These are phyloP conservation scores for Isatis tinctoria DNA, from an alignment of 345 rosid genomes.

Conservation along the genomic window DNA sequence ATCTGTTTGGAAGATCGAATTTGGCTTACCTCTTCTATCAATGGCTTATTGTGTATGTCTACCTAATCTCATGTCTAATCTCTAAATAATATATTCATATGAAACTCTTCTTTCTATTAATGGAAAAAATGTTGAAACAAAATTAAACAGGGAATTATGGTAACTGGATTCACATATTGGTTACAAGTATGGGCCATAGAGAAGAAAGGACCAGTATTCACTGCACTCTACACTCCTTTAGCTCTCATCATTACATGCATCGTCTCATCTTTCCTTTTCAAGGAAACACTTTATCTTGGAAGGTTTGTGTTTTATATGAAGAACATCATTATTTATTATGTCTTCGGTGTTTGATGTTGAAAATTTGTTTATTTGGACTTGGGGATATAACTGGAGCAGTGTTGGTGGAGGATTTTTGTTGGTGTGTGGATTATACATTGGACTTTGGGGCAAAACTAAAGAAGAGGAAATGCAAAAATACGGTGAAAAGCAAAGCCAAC, in stretches of 20 bases:
- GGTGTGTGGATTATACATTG: constrained; percentile 73
- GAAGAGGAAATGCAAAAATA: constrained; percentile 33
- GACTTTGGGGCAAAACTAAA: constrained; percentile 78
- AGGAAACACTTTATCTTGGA: constrained; percentile 67
- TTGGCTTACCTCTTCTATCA: constrained; percentile 69
- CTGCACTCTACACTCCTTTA: constrained; percentile 71
- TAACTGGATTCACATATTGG: constrained; percentile 73
- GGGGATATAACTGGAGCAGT: constrained; percentile 35
- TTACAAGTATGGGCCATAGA: constrained; percentile 83
- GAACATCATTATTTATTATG: not conserved
- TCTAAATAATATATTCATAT: not conserved
- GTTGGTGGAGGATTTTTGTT: constrained; percentile 64
- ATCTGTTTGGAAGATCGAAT: constrained; percentile 68
- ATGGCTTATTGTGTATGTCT: constrained; percentile 70
- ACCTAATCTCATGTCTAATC: not conserved
- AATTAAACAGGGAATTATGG: constrained; percentile 59
- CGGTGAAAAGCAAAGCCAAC: constrained; percentile 26
- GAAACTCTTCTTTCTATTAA: not conserved
- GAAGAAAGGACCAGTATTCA: constrained; percentile 86
- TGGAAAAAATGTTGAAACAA: not conserved
- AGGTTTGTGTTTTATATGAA: constrained; percentile 41
- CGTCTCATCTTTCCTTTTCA: constrained; percentile 63
- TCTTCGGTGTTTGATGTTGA: not conserved
- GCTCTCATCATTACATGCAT: constrained; percentile 70
- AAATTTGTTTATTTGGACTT: not conserved